These are phyloP conservation scores for Linnemannia elongata DNA, from an alignment of 192 early-diverging fungal genomes.

Conservation along the genomic window DNA sequence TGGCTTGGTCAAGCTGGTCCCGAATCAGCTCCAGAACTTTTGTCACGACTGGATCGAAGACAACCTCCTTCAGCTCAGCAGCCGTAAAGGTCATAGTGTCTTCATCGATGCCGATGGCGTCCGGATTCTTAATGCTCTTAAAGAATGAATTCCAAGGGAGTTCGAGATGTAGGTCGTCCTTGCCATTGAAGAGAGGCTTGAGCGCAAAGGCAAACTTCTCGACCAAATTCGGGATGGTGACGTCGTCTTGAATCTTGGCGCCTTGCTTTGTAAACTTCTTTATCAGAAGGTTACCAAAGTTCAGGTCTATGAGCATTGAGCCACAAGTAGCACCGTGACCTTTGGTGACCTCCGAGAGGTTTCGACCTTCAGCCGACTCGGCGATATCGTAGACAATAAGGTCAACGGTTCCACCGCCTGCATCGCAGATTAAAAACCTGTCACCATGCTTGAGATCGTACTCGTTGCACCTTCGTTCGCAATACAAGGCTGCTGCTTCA, in stretches of 20 bases:
- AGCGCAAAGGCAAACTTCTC: constrained; percentile 11
- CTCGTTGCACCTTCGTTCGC: constrained; percentile 52
- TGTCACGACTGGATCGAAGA: constrained; percentile 20
- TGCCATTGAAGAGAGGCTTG: constrained; percentile 18
- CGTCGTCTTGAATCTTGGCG: constrained; percentile 25
- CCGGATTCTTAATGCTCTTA: not conserved
- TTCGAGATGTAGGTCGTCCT: not conserved
- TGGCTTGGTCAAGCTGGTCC: constrained; percentile 21
- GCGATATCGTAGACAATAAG: constrained; percentile 54
- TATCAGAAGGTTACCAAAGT: constrained; percentile 47
- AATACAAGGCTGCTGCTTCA: constrained; percentile 59
- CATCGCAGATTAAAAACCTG: constrained; percentile 35
- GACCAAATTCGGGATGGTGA: constrained; percentile 7
- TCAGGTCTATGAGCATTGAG: constrained; percentile 53
- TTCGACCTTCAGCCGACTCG: constrained; percentile 20
- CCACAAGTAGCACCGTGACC: constrained; percentile 59
- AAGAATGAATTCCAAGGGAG: constrained; percentile 15
- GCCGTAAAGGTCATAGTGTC: constrained; percentile 7
- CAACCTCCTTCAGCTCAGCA: constrained; percentile 2
- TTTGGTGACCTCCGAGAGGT: constrained; percentile 55
- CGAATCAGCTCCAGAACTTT: constrained; percentile 16
- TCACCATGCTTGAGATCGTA: constrained; percentile 45
- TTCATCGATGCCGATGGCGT: constrained; percentile 15
- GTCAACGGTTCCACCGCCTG: constrained; percentile 46
- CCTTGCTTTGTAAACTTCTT: constrained; percentile 34